Base-by-base conservation (phyloP, 2,329 filamentous ascomycete genomes). In the Aureobasidium sp. region DNA sequence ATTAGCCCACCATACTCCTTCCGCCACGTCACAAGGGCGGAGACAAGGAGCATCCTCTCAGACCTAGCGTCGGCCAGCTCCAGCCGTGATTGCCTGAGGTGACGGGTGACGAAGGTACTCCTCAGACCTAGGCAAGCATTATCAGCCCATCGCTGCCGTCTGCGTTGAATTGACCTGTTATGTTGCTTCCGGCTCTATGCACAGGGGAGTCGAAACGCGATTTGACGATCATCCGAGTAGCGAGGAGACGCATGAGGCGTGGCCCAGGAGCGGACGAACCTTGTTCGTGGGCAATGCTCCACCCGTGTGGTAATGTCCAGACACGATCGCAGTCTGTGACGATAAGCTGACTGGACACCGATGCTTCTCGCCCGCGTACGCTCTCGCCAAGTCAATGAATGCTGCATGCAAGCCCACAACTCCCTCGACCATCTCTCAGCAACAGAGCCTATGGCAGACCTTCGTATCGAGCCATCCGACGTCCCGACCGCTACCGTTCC, bases 21-120 rank as follows among this genome's bases (percentile, higher is more conserved):
- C 71, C 73, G 76, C 77, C 77, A 79, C 77, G 77, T 79, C 76
- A 78, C 76, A 76, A 73, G 76, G 74, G 78, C 75, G 76, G 74
- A 76, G 75, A 77, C 72, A 71, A 49, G 35, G 50, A 57, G 74
- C 70, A 72, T 71, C 71, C 75, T 74, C 74, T 73, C 72, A 69
- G 71, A 73, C 71, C 75, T 77, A 77, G 75, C 73, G 74, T 74
- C 67, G 65, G 67, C 69, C 67, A 68, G 66, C 70, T 70, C 66
- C 70, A 51, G 51, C 38, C 43, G 25, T 55, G 58, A 60, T 60
- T 46, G 51, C 42, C 51, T 43, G 33, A 57, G 50, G 50, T 70
- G 73, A 71, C 47, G 31, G 21, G 49, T 57, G 40, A 57, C 53
- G 40, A 23, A 40, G 42, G 55, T 49, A 58, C 55, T 43, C 55